Evolutionary conservation across 2,329 filamentous ascomycete genomes (phyloP).

Genomic region (Aspergillus felis): DNA sequence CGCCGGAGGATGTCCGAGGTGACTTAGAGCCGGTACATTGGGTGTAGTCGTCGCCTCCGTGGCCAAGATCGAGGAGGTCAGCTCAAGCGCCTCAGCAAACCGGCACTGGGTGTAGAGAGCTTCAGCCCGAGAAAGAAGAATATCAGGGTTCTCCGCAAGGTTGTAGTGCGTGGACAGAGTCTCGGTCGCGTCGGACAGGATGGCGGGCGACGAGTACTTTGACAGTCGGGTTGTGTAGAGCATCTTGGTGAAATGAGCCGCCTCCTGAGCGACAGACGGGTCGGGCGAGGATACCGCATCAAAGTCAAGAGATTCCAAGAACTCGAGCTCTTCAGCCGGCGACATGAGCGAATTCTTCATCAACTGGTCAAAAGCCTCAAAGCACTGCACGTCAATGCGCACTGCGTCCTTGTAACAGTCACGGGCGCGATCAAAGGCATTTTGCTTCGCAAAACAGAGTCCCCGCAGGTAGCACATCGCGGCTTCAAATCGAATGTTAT

Average conservation of each 20-base stretch:
- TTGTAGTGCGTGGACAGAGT: constrained; percentile 92
- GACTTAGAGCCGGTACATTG: constrained; percentile 29
- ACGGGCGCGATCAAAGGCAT: constrained; percentile 93
- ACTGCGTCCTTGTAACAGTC: constrained; percentile 98
- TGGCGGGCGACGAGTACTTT: constrained; percentile 84
- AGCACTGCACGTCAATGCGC: constrained; percentile 94
- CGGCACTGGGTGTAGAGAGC: constrained; percentile 92
- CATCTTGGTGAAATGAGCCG: constrained; percentile 89
- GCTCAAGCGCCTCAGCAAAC: constrained; percentile 77
- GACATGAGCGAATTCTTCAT: constrained; percentile 94
- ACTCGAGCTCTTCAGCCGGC: constrained; percentile 84
- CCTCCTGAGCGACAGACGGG: constrained; percentile 70
- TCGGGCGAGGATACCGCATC: constrained; percentile 71
- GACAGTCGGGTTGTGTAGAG: constrained; percentile 93
- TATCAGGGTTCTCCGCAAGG: constrained; percentile 78
- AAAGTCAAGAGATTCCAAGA: constrained; percentile 85
- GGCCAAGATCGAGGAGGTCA: constrained; percentile 78
- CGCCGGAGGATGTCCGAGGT: constrained; percentile 43
- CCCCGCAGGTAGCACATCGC: constrained; percentile 96
- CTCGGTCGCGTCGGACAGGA: constrained; percentile 82
- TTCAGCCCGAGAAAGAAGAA: constrained; percentile 84
- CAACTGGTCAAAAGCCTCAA: constrained; percentile 95
- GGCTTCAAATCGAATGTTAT: constrained; percentile 82
- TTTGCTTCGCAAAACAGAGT: constrained; percentile 93
- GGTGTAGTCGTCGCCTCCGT: constrained; percentile 29